Evolutionary conservation across 1,284 basidiomycete species (phyloP), one percentile per base, ranked within the genome.

Genomic region (Austropuccinia psidii): DNA sequence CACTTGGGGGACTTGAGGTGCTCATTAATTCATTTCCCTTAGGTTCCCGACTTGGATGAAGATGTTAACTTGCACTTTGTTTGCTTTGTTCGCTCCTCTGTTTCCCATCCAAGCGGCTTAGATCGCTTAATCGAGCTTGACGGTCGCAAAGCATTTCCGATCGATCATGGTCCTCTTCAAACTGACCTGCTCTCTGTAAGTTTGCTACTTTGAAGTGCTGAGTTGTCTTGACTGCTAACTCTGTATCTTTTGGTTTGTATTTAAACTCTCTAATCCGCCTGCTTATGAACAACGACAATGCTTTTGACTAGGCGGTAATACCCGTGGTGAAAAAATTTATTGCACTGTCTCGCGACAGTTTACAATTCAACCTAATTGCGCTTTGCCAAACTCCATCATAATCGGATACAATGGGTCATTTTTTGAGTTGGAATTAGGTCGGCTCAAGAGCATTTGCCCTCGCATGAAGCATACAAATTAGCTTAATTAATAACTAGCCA

Each of bases 11-110:
- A 41, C 27, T 21, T 29, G 21, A 27, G 27, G n/a, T 9, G 35
- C 24, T 24, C 45, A 15, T 24, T 5, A 19, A 24, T 24, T 29
- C 1, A 39, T 55, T 54, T 57, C 13, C 27, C 3, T 39, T 74
- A 75, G 39, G 78, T 80, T 4, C 80, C 80, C 8, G 70, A 75
- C 7, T 76, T 77, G n/a, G 68, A 78, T 31, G 79, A 79, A 60
- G 73, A 76, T 33, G 79, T 80, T 5, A 60, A 78, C n/a, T 65
- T 79, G 33, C 80, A 81, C 76, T 81, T 81, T 76, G 77, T 80
- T 19, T 77, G 77, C 58, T 81, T 80, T 64, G 77, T 81, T 13
- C 74, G 79, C 41, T 77, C 76, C 37, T 9, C 37, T 15, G 47
- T 60, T 2, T 77, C 77, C 11, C 65, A 77, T 43, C 21, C 11